A percentile compares a stretch with the other conserved stretches of the same genome.
Evolutionary conservation across 768 basidiomycete species (phyloP).

Genomic region (Stropharia rugosoannulata): DNA sequence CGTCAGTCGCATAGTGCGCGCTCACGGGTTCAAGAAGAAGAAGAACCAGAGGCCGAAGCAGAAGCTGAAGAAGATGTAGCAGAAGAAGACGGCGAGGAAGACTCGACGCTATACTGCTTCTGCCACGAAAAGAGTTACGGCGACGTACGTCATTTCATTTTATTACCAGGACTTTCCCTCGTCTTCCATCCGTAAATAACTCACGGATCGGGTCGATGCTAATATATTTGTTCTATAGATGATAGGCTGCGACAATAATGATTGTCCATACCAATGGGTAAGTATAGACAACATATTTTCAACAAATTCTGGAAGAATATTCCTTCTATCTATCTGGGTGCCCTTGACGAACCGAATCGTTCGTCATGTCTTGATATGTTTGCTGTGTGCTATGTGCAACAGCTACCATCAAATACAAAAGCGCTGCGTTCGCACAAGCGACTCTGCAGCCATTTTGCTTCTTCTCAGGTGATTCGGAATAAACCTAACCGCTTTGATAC

Average conservation of each 20-base stretch:
- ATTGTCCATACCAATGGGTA: conserved; percentile 74
- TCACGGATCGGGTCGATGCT: not conserved
- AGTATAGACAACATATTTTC: conserved; percentile 18
- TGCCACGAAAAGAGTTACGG: conserved; percentile 39
- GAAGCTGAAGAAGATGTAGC: conserved; percentile 37
- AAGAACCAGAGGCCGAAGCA: conserved; percentile 36
- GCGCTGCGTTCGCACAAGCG: too few species aligned
- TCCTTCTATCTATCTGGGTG: not conserved
- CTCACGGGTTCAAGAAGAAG: conserved; percentile 28
- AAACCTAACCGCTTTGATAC: conserved; percentile 2
- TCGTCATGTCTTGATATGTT: too few species aligned
- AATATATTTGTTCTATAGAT: conserved; percentile 38
- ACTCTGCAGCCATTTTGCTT: too few species aligned
- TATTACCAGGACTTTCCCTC: not conserved
- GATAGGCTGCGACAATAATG: conserved; percentile 71
- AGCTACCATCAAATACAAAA: too few species aligned
- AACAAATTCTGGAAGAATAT: not conserved
- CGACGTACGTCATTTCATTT: conserved; percentile 30
- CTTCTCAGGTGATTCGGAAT: too few species aligned
- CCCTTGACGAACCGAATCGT: too few species aligned
- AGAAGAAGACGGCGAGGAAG: conserved; percentile 37
- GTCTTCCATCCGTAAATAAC: not conserved
- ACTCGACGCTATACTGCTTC: conserved; percentile 39
- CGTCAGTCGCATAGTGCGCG: conserved; percentile 29
- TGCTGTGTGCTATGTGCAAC: too few species aligned